Base-by-base conservation (phyloP, 2,329 filamentous ascomycete genomes). In the Coleophoma crateriformis region DNA sequence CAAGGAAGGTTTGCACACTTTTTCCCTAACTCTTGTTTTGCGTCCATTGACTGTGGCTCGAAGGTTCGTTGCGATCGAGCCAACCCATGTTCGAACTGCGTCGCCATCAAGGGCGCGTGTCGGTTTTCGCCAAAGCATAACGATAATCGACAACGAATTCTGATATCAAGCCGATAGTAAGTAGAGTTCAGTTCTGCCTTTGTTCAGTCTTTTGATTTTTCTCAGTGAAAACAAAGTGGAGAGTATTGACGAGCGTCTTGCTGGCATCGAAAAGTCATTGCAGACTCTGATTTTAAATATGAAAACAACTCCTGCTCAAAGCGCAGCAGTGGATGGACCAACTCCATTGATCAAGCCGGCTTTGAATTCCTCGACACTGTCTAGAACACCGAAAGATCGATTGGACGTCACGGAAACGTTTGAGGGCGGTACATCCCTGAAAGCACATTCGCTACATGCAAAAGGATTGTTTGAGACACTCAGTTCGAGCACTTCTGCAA, bases 91-190 rank as follows among this genome's bases (percentile, higher is more conserved):
- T 38, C 35, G 13, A 38, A 38, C 15, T 38, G 35, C 35, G 14
- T 14, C 15, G 35, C 35, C 6, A 17, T 38, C 14, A 38, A 38
- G 35, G 15, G 14, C 15, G 15, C 11, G 14, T 38, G 35, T 13
- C 35, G 35, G 14, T 38, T 38, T 17, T 38, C 35, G 35, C 27
- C 51, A 35, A 47, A 53, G 47, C n/a, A 40, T 33, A 20, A 47
- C 37, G 39, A 45, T 35, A 20, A 38, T n/a, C 41, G 53, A 40
- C 50, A 53, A 20, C 51, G 53, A 44, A 46, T 55, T 20, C 34
- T 55, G 12, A 53, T 55, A 8, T 55, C 53, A 14, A 52, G 50
- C 47, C 51, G 48, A 45, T 55, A 55, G 53, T 55, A 27, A 39
- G 51, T 40, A 17, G n/a, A 8, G 7, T 10, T 37, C 2, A 27